Evolutionary conservation across 257 asterid species (phyloP).

Genomic region (Lavandula angustifolia): DNA sequence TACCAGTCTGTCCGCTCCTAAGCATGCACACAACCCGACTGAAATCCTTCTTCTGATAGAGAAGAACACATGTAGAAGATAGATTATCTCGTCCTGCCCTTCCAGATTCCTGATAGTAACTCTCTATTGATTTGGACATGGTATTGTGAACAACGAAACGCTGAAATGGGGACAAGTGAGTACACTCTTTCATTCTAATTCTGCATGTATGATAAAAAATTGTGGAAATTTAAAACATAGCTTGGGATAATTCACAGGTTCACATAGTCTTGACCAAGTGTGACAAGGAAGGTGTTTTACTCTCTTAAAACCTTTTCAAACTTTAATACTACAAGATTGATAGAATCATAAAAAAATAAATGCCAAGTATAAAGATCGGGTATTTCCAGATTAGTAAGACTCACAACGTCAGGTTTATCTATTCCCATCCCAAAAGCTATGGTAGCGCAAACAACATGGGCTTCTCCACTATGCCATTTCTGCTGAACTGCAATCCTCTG

Average conservation of each 20-base stretch:
- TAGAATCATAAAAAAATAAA: not conserved
- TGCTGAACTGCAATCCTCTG: constrained; percentile 84
- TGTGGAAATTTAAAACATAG: not conserved
- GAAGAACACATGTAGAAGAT: constrained; percentile 66
- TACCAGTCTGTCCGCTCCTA: constrained; percentile 70
- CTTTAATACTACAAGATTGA: not conserved
- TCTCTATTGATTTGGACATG: constrained; percentile 92
- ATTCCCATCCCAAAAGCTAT: constrained; percentile 99
- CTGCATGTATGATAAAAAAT: not conserved
- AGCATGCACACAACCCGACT: constrained; percentile 93
- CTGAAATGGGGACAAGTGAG: constrained; percentile 47
- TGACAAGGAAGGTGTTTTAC: not conserved
- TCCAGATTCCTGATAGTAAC: constrained; percentile 99
- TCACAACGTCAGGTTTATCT: constrained; percentile 97
- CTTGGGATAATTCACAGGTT: constrained; percentile 1
- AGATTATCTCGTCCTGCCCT: constrained; percentile 90
- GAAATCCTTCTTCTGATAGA: constrained; percentile 94
- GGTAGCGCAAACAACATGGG: constrained; percentile 90
- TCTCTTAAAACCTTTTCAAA: not conserved
- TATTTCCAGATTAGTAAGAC: constrained; percentile 37
- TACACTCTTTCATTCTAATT: not conserved
- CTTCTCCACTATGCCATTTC: constrained; percentile 91
- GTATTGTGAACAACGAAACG: constrained; percentile 93
- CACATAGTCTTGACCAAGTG: constrained; percentile 7
- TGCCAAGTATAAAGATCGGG: not conserved